Percentiles rank a stretch among this genome's conserved stretches.
Conservation (phyloP, 805 yeast species). For the Kodamaea laetipori region DNA sequence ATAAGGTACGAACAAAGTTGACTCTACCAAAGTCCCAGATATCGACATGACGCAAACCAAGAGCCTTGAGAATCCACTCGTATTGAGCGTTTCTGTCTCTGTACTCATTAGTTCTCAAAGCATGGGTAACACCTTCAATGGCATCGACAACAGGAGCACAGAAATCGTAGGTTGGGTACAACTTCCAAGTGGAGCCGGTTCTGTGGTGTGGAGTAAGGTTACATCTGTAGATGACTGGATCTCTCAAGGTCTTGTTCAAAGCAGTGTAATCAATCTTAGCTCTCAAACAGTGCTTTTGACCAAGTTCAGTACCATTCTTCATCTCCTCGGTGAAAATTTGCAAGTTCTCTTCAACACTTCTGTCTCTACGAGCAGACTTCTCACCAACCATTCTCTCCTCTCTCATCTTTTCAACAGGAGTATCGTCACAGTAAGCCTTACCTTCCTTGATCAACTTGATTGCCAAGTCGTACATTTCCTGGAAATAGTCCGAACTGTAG, state of each 20-base stretch:
- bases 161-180: constrained; percentile 98
- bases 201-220: constrained; percentile 97
- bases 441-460: constrained; percentile 90
- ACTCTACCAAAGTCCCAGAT: constrained; percentile 98
- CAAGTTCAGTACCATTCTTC: constrained; percentile 92
- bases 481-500: constrained; percentile 92
- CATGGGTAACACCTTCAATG: constrained; percentile 96
- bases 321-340: constrained; percentile 84
- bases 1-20: constrained; percentile 91
- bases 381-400: constrained; percentile 98
- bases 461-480: constrained; percentile 85
- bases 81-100: constrained; percentile 98
- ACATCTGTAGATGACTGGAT: constrained; percentile 97
- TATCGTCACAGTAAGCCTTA: constrained; percentile 96
- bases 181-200: constrained; percentile 90
- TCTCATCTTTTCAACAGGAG: constrained; percentile 93
- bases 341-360: constrained; percentile 90
- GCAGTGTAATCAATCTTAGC: constrained; percentile 94
- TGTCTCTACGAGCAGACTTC: constrained; percentile 87
- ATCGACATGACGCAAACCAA: constrained; percentile 86
- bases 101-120: constrained; percentile 96
- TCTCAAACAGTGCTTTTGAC: constrained; percentile 89
- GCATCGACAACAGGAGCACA: constrained; percentile 97
- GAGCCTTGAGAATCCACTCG: constrained; percentile 88
- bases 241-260: constrained; percentile 92